These are phyloP conservation scores for Kuraishia ogatae DNA, from an alignment of 805 yeast genomes.

Conservation along the genomic window DNA sequence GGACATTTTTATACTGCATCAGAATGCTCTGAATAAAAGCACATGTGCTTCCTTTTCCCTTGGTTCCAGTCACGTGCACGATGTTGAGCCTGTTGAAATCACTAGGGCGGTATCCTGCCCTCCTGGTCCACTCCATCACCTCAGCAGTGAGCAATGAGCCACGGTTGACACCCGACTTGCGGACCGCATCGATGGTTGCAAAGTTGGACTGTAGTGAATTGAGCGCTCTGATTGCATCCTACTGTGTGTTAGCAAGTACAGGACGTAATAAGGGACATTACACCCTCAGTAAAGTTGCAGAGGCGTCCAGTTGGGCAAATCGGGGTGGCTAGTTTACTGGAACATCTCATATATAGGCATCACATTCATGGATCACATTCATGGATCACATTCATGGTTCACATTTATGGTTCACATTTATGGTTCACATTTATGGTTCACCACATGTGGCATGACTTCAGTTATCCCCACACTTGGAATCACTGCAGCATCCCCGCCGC, in stretches of 20 bases:
- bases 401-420: too few relatives aligned
- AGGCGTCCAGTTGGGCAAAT: too few relatives aligned
- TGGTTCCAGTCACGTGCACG: conserved; percentile 93
- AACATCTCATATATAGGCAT: too few relatives aligned
- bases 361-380: too few relatives aligned
- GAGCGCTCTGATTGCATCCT: conserved; percentile 78
- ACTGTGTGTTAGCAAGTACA: conserved; percentile 7
- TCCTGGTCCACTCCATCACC: conserved; percentile 71
- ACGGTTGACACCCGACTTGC: conserved; percentile 58
- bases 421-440: too few relatives aligned
- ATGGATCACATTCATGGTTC: too few relatives aligned
- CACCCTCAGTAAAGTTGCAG: too few relatives aligned
- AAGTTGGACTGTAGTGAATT: conserved; percentile 88
- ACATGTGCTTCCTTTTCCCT: conserved; percentile 97
- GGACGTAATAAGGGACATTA: too few relatives aligned
- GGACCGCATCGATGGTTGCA: conserved; percentile 77
- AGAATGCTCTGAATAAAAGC: conserved; percentile 85
- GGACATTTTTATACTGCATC: conserved; percentile 40
- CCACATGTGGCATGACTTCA: too few relatives aligned
- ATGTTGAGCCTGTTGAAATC: conserved; percentile 72
- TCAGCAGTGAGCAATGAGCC: conserved; percentile 71
- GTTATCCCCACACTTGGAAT: too few relatives aligned
- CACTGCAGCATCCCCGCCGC: too few relatives aligned
- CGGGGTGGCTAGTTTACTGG: too few relatives aligned
- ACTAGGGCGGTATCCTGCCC: conserved; percentile 55